These are phyloP conservation scores for Effrenium voratum DNA, from an alignment of 73 alveolate genomes.

Conservation along the genomic window DNA sequence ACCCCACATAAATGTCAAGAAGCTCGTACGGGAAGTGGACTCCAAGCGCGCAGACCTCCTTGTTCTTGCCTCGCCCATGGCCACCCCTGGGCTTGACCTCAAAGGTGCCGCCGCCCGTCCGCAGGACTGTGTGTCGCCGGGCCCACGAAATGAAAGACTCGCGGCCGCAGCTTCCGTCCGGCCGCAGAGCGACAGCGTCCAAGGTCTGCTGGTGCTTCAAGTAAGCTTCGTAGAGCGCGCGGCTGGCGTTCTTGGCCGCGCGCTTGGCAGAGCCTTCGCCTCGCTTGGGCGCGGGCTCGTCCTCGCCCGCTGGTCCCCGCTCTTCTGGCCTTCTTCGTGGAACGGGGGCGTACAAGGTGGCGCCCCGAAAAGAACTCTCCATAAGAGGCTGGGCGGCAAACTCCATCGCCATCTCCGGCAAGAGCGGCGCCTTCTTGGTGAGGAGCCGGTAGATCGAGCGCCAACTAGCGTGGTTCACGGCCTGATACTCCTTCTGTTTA, in stretches of 20 bases:
- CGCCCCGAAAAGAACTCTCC: not conserved
- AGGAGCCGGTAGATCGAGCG: not conserved
- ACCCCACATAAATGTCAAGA: conserved; percentile 13
- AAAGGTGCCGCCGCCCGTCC: not conserved
- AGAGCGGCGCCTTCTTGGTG: not conserved
- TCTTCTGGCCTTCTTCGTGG: no score
- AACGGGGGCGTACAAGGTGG: not conserved
- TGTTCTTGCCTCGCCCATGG: not conserved
- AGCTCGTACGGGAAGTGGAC: conserved; percentile 39
- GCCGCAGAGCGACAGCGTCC: not conserved
- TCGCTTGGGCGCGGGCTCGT: no score
- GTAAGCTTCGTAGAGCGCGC: not conserved
- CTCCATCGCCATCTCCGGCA: conserved; percentile 28
- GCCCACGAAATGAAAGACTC: not conserved
- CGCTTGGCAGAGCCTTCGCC: no score
- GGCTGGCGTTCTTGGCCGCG: not conserved
- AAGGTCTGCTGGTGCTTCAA: not conserved
- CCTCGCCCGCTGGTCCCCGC: no score
- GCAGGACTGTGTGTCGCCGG: no score
- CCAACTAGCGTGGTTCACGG: not conserved
- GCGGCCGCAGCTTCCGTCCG: not conserved
- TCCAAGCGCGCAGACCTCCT: not conserved
- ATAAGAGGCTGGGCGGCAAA: not conserved
- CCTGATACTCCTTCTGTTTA: no score
- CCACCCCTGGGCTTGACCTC: not conserved